Base-by-base conservation (phyloP, 345 rosid species). In the Erodium maritimum region DNA sequence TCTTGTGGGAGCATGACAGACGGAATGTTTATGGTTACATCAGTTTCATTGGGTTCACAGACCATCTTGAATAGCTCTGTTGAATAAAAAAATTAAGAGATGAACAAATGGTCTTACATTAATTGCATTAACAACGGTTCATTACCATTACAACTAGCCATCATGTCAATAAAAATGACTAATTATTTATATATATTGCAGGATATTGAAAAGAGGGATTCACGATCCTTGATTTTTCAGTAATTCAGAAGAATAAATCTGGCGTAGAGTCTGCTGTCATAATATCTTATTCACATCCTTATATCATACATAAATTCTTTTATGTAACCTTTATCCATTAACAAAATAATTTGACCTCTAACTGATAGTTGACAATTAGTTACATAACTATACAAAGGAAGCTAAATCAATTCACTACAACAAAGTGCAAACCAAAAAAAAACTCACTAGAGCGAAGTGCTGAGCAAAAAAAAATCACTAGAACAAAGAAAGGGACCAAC, bases 51-150 rank as follows among this genome's bases (percentile, higher is more conserved):
- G 4, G 58, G 65, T 62, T 83, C 94, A 50, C 99, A 93, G 50
- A 93, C 96, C 99, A 93, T 93, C 86, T 93, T 93, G 73, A 86
- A 83, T 62, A 93, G 95, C 62, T 85, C 96, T 89, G 82, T 75
- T 70, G 57, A 58, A 56, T 52, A 77, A 71, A 61, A 63, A 46
- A 5, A 18, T 34, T 42, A 42, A n/a, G 33, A 62, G 67, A 23
- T 11, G 19, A 55, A 50, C 34, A 52, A 25, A 25, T 25, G 33
- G 33, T 7, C 33, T 37, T 37, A 37, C 46, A 37, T 37, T 37
- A 37, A 3, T 7, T 25, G 7, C 33, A 37, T 17, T 50, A 50
- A 50, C 54, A 51, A n/a, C 54, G 2, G 9, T 51, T 51, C 17
- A n/a, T 51, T 19, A 51, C 17, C 21, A 42, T 42, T 42, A 42